Conservation (phyloP, 2,329 filamentous ascomycete genomes). For the Colletotrichum sp. region DNA sequence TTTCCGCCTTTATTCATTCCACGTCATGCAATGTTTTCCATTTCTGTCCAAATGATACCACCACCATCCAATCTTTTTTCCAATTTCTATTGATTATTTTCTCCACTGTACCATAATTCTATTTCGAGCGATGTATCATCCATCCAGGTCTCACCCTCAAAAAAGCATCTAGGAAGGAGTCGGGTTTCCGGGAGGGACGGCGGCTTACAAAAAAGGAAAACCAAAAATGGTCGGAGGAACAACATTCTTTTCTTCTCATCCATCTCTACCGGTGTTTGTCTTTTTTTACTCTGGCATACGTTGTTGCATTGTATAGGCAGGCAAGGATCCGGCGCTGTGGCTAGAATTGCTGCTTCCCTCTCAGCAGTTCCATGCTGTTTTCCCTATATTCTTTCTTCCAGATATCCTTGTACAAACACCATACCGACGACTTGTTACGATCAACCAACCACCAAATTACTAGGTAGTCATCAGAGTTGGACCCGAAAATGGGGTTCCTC, state of each 20-base stretch:
- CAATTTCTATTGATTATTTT: not conserved
- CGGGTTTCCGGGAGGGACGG: not conserved
- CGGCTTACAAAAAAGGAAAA: not conserved
- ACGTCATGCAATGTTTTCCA: not conserved
- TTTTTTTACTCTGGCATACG: not conserved
- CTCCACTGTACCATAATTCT: not conserved
- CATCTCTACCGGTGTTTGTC: not conserved
- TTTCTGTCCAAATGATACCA: slow-evolving; percentile 11
- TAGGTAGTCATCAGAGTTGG: not conserved
- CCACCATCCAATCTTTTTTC: not conserved
- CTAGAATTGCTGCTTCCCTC: not conserved
- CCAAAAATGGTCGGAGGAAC: not conserved
- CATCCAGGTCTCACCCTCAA: not conserved
- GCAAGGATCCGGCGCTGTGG: not conserved
- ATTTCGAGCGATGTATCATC: not conserved
- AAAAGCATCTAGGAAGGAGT: not conserved
- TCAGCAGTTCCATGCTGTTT: not conserved
- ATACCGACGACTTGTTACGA: slow-evolving; percentile 7
- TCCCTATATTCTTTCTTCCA: not conserved
- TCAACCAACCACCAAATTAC: not conserved
- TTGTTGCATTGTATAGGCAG: not conserved
- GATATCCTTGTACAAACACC: slow-evolving; percentile 12
- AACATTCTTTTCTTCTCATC: not conserved
- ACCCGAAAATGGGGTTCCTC: not conserved
- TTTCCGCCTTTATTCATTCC: not conserved